Evolutionary conservation across 129 eudicot genomes (phyloP).

Genomic region (Scalesia atractyloides): DNA sequence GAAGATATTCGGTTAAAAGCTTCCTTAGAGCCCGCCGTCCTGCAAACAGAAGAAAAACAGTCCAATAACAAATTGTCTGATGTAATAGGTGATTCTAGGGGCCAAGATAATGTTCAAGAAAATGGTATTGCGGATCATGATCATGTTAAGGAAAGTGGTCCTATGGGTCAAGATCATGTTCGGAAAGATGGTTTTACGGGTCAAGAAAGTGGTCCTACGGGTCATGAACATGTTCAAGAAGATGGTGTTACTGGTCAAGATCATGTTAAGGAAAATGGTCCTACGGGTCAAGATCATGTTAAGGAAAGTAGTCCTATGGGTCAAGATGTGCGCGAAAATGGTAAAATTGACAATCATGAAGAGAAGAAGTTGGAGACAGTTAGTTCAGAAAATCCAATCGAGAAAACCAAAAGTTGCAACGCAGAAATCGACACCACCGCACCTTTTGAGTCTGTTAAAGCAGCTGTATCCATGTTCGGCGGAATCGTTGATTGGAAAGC

Average conservation of each 20-base stretch:
- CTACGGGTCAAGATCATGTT: neutral
- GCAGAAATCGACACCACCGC: slow-evolving; percentile 53
- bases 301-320: neutral
- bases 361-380: slow-evolving; percentile 14
- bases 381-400: slow-evolving; percentile 10
- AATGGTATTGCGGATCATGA: neutral
- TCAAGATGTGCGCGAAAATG: slow-evolving; percentile 8
- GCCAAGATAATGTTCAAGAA: neutral
- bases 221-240: slow-evolving; percentile 8
- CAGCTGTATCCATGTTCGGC: slow-evolving; percentile 66
- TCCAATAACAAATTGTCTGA: slow-evolving; percentile 13
- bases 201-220: neutral
- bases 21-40: slow-evolving; percentile 10
- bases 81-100: neutral
- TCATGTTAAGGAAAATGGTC: neutral
- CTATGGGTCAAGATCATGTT: neutral
- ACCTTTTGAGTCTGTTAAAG: slow-evolving; percentile 68
- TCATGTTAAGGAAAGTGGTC: neutral
- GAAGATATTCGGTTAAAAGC: slow-evolving; percentile 31
- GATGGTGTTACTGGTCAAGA: slow-evolving; percentile 4
- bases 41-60: slow-evolving; percentile 18
- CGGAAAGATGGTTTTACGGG: slow-evolving; percentile 10
- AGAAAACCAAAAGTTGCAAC: slow-evolving; percentile 11
- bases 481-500: slow-evolving; percentile 68
- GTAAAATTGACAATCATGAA: slow-evolving; percentile 17